Base-by-base conservation (phyloP, 768 basidiomycete species). In the Macrolepiota albuminosa region DNA sequence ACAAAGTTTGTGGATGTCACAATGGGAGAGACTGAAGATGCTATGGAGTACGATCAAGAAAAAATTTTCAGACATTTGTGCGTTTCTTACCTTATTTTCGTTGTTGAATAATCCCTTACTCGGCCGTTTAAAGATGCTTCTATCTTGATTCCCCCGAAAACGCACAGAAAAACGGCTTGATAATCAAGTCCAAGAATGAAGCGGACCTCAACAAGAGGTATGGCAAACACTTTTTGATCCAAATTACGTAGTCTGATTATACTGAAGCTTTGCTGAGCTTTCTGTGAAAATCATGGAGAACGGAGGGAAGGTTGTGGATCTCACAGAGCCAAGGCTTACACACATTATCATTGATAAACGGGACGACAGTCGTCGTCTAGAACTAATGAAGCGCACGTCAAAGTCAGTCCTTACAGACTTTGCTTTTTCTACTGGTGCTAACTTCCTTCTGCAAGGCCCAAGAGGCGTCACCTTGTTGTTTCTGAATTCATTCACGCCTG, bases 271-370 rank as follows among this genome's bases (percentile, higher is more conserved):
- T 57, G 63, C 65, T 33, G 70, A 83, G 56, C 63, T 88, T 7
- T 72, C 76, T 13, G 75, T 74, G 56, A 67, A 79, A 10, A 86
- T 97, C 57, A 71, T 64, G 29, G 76, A 82, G 14, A 85, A 93
- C 64, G 94, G 94, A 46, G 95, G 95, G 1, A 80, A 74, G 52
- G 66, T 95, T 8, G 86, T 81, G 11, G 82, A 81, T 57, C 76
- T 97, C 3, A 74, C 82, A 57, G 86, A 97, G 54, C 80, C 87
- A 26, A 91, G 88, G 68, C 76, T 98, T 43, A 96, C 95, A 0
- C 95, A 98, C 70, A 73, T 96, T 48, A 76, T 97, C 45, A 69
- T 95, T 56, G 90, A 95, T 74, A 90, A 90, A 72, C 85, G 88
- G 9, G 93, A 95, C 65, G 81, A 81, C 51, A 86, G 83, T 63